These are phyloP conservation scores for Phytophthora pini DNA, from an alignment of 352 stramenopile species.

Conservation along the genomic window DNA sequence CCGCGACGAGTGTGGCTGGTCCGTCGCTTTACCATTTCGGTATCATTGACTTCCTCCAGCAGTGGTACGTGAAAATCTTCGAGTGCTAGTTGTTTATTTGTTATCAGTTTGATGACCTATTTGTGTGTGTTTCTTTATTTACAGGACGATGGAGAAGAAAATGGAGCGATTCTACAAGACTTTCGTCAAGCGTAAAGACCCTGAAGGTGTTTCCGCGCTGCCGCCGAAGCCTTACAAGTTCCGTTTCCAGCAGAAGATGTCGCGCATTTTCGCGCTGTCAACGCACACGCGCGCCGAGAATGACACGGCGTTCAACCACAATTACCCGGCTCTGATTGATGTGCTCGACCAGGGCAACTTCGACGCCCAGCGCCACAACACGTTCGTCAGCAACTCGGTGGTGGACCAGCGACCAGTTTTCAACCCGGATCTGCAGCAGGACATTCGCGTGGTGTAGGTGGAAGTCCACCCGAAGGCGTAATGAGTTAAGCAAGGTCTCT, in stretches of 20 bases:
- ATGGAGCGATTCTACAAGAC: constrained; percentile 93
- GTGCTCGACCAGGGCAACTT: constrained; percentile 84
- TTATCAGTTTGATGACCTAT: constrained; percentile 12
- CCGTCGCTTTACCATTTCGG: constrained; percentile 92
- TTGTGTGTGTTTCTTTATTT: constrained; percentile 5
- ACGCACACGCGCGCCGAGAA: constrained; percentile 69
- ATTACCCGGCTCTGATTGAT: constrained; percentile 79
- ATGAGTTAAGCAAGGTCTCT: constrained; percentile 28
- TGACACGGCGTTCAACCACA: constrained; percentile 74
- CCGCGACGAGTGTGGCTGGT: constrained; percentile 85
- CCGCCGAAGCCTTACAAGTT: constrained; percentile 92
- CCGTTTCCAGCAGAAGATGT: constrained; percentile 93
- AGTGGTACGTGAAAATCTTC: constrained; percentile 66
- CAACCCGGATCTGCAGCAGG: constrained; percentile 52
- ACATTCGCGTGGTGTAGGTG: constrained; percentile 49
- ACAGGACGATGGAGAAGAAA: constrained; percentile 91
- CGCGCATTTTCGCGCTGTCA: constrained; percentile 83
- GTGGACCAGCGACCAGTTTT: constrained; percentile 56
- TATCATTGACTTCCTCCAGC: constrained; percentile 93
- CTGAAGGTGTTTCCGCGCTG: constrained; percentile 87
- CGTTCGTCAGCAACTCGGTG: constrained; percentile 54
- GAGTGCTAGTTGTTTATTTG: not conserved
- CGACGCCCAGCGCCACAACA: constrained; percentile 53
- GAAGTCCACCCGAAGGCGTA: constrained; percentile 9
- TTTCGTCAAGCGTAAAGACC: constrained; percentile 87